Evolutionary conservation across 1,284 basidiomycete genomes (phyloP), one percentile per base, ranked within the genome.

Genomic region (Fomitiporia mediterranea): DNA sequence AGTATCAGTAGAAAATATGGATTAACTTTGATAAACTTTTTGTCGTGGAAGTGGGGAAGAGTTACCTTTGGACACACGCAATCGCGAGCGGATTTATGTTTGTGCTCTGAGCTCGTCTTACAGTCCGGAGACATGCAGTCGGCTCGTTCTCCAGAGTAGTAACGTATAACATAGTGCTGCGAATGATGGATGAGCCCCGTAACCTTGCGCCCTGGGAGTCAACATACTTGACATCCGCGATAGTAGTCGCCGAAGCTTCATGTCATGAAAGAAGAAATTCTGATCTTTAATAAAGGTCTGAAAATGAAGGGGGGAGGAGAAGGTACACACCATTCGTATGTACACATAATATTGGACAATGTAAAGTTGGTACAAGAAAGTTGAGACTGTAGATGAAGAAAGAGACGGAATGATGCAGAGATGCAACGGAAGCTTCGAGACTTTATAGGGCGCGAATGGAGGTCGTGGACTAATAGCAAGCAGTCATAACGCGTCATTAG

Each of bases 131-230:
- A 75, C 50, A 68, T 66, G 63, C 82, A 84, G 64, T 84, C 83
- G n/a, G 64, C 62, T 8, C 72, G 71, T 56, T 78, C 72, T 23
- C 82, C 83, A 21, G 83, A 82, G 64, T 74, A 82, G 66, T 82
- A 84, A 32, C 80, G 74, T 39, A 77, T 77, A 60, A 83, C 81
- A 67, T 83, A 84, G 64, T 84, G 82, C 82, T 84, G 64, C 2
- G 42, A 19, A 27, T n/a, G 4, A 42, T 17, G 27, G n/a, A 38
- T 43, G 19, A 42, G 49, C 6, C 25, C 15, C 17, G 25, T 9
- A 19, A 30, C 7, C 28, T 40, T n/a, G n/a, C n/a, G 15, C 11
- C 35, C 30, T 4, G 39, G 21, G 27, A 21, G 17, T 11, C 11
- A 15, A 21, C 51, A 34, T 13, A 60, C 58, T 44, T 60, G 58